These are phyloP conservation scores for Zymoseptoria ardabiliae DNA, from an alignment of 2,329 filamentous ascomycete species.

Conservation along the genomic window DNA sequence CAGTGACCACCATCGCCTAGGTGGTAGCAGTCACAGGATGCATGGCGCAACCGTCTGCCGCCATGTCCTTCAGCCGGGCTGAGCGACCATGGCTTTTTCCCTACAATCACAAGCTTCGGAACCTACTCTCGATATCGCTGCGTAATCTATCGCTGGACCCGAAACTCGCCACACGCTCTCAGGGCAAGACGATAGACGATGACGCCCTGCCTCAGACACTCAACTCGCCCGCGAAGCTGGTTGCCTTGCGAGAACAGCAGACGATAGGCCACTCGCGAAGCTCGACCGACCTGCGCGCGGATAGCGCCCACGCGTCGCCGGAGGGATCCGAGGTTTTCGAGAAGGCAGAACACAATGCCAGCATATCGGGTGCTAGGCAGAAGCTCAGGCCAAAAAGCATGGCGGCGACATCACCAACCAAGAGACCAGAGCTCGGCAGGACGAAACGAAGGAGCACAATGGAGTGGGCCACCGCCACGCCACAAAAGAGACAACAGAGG, in stretches of 20 bases:
- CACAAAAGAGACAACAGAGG: constrained; percentile 60
- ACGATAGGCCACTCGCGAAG: constrained; percentile 52
- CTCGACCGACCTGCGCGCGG: constrained; percentile 45
- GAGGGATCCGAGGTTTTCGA: constrained; percentile 6
- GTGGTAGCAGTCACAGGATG: constrained; percentile 6
- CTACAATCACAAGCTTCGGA: constrained; percentile 80
- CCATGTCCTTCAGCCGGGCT: constrained; percentile 27
- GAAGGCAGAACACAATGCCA: constrained; percentile 7
- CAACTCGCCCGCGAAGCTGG: constrained; percentile 60
- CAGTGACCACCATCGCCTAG: background rate
- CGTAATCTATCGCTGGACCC: constrained; percentile 71
- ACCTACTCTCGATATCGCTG: constrained; percentile 78
- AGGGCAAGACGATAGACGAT: constrained; percentile 64
- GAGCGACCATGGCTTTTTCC: constrained; percentile 47
- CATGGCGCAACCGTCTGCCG: constrained; percentile 21
- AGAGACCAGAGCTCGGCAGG: constrained; percentile 33
- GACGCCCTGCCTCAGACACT: constrained; percentile 61
- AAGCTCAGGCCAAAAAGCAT: constrained; percentile 19
- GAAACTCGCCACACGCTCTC: constrained; percentile 37
- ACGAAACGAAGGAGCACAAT: constrained; percentile 52
- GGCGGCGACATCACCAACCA: constrained; percentile 12
- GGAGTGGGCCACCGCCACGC: constrained; percentile 55
- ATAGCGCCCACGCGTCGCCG: constrained; percentile 20
- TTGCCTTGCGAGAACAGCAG: constrained; percentile 44
- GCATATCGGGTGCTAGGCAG: constrained; percentile 8